A percentile compares a stretch with the other conserved stretches of the same genome.
Conservation (phyloP, 768 basidiomycete genomes). For the Rhodosporidiobolus odoratus region DNA sequence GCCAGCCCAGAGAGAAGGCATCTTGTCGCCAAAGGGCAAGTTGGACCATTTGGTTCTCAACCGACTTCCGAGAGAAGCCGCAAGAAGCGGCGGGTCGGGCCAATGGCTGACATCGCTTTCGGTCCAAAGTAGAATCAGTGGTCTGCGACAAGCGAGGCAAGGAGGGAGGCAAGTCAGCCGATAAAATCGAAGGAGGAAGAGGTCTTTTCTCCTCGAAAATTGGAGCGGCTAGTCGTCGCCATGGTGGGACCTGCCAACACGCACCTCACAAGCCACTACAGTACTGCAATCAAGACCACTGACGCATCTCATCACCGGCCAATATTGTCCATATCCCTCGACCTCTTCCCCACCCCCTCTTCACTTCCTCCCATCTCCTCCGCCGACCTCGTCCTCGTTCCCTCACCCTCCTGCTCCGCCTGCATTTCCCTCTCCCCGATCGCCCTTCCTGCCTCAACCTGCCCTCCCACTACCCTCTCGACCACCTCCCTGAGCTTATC, state of each 20-base stretch:
- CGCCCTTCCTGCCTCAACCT: constrained; percentile 38
- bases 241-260: too few species aligned
- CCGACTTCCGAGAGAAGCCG: too few species aligned
- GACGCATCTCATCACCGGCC: constrained; percentile 8
- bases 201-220: too few species aligned
- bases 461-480: constrained; percentile 42
- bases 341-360: constrained; percentile 12
- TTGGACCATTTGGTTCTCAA: too few species aligned
- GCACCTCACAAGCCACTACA: too few species aligned
- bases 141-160: neutral
- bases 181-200: neutral
- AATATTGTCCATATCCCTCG: constrained; percentile 25
- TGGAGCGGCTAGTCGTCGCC: too few species aligned
- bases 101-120: neutral
- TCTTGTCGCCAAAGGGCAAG: too few species aligned
- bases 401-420: constrained; percentile 2
- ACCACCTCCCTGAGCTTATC: constrained; percentile 46
- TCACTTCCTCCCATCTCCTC: neutral
- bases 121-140: neutral
- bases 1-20: too few species aligned
- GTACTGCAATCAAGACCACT: neutral
- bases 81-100: too few species aligned
- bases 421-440: constrained; percentile 32
- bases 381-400: constrained; percentile 7
- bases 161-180: neutral